Evolutionary conservation across 768 basidiomycete species (phyloP).

Genomic region (Trametes coccinea): DNA sequence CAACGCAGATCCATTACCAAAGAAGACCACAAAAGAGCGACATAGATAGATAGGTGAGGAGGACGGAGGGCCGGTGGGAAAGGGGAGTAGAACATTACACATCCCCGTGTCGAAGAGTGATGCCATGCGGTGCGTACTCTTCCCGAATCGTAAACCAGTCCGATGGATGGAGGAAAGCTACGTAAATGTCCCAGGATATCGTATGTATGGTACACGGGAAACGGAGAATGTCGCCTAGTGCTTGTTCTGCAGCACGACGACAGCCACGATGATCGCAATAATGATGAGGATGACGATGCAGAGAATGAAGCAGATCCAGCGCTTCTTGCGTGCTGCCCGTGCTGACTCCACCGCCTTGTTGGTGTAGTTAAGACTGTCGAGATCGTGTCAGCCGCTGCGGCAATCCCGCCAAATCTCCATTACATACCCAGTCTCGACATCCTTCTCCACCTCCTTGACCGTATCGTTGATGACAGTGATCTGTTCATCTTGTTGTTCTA

Average conservation of each 20-base stretch:
- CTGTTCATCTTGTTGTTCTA: constrained; percentile 92
- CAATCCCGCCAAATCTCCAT: background rate
- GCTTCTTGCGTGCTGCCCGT: constrained; percentile 87
- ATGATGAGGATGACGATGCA: constrained; percentile 61
- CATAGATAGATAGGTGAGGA: constrained; percentile 15
- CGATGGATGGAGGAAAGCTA: constrained; percentile 2
- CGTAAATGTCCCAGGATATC: constrained; percentile 17
- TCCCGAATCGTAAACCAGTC: constrained; percentile 11
- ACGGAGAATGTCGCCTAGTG: constrained; percentile 29
- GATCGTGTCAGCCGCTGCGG: background rate
- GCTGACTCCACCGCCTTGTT: constrained; percentile 87
- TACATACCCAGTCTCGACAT: constrained; percentile 81
- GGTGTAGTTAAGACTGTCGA: constrained; percentile 73
- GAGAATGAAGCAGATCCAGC: constrained; percentile 95
- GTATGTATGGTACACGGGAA: constrained; percentile 9
- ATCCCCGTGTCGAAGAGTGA: background rate
- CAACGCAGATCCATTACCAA: constrained; percentile 11
- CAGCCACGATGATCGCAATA: constrained; percentile 64
- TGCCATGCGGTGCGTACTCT: background rate
- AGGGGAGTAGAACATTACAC: background rate
- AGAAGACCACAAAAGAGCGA: background rate
- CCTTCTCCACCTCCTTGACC: constrained; percentile 73
- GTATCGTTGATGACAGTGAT: constrained; percentile 81
- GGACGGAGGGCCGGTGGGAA: constrained; percentile 5
- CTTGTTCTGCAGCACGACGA: constrained; percentile 50